Percentiles rank a stretch among this genome's conserved stretches.
Evolutionary conservation across 768 basidiomycete genomes (phyloP).

Genomic region (Ramaria sp.): DNA sequence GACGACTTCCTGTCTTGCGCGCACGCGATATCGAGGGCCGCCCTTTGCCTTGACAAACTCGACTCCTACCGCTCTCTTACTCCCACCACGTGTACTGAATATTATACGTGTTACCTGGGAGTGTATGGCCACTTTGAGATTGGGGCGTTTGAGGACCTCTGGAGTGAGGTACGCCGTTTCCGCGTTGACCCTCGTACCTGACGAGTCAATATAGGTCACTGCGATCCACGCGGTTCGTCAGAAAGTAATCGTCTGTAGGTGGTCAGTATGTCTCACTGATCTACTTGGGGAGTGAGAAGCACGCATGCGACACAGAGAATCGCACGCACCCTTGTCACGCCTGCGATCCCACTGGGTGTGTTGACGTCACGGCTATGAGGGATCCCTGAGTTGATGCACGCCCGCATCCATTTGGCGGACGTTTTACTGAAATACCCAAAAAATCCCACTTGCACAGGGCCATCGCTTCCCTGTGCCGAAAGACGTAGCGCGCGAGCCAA

Average conservation of each 20-base stretch:
- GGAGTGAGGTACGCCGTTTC: constrained; percentile 60
- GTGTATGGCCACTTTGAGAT: constrained; percentile 49
- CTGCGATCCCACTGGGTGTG: constrained; percentile 43
- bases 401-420: constrained; percentile 43
- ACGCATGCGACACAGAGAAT: background rate
- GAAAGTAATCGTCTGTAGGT: background rate
- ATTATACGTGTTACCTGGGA: constrained; percentile 46
- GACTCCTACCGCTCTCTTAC: constrained; percentile 45
- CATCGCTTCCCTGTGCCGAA: background rate
- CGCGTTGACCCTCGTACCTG: constrained; percentile 45
- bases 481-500: background rate
- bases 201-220: constrained; percentile 18
- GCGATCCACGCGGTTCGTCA: background rate
- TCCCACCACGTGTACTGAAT: constrained; percentile 30
- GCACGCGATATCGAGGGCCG: constrained; percentile 33
- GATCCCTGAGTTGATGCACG: constrained; percentile 41
- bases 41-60: constrained; percentile 37
- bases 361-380: constrained; percentile 47
- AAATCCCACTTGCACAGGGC: constrained; percentile 34
- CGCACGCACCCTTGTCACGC: constrained; percentile 44
- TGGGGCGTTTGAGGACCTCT: constrained; percentile 51
- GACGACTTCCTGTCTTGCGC: constrained; percentile 48
- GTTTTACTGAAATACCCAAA: constrained; percentile 35
- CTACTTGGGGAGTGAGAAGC: background rate
- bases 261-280: too few species aligned